Conservation (phyloP, 768 basidiomycete species). For the Paxillus involutus region DNA sequence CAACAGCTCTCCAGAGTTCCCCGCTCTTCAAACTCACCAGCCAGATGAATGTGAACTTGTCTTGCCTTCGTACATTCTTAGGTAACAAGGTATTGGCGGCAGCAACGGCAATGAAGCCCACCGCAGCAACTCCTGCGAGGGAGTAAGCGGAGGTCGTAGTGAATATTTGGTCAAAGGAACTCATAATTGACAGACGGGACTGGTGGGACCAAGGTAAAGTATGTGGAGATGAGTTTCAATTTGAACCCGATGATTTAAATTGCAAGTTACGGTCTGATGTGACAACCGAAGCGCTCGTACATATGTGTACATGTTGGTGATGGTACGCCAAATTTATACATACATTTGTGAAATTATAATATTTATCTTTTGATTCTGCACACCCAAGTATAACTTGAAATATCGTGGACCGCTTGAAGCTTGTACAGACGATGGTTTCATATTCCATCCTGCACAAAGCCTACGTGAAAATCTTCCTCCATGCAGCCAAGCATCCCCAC, state of each 20-base stretch:
- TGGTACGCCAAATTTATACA: too few relatives aligned
- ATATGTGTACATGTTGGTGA: too few relatives aligned
- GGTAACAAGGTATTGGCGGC: slow-evolving; percentile 59
- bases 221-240: neutral
- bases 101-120: slow-evolving; percentile 52
- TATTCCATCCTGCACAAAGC: slow-evolving; percentile 62
- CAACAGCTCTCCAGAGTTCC: neutral
- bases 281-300: too few relatives aligned
- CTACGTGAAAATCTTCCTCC: slow-evolving; percentile 74
- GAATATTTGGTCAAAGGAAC: slow-evolving; percentile 35
- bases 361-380: too few relatives aligned
- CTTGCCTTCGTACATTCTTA: slow-evolving; percentile 60
- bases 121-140: slow-evolving; percentile 53
- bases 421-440: slow-evolving; percentile 28
- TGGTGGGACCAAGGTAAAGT: neutral
- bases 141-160: slow-evolving; percentile 64
- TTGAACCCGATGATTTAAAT: neutral
- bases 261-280: too few relatives aligned
- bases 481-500: slow-evolving; percentile 80
- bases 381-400: too few relatives aligned
- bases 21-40: slow-evolving; percentile 44
- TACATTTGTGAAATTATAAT: too few relatives aligned
- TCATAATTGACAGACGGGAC: slow-evolving; percentile 13
- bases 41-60: slow-evolving; percentile 76
- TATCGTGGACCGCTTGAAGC: neutral